Percentiles rank a stretch among this genome's conserved stretches.
phyloP scores from a whole-genome alignment of 495 filamentous ascomycete genomes.

The Penicillium malachiteum region DNA sequence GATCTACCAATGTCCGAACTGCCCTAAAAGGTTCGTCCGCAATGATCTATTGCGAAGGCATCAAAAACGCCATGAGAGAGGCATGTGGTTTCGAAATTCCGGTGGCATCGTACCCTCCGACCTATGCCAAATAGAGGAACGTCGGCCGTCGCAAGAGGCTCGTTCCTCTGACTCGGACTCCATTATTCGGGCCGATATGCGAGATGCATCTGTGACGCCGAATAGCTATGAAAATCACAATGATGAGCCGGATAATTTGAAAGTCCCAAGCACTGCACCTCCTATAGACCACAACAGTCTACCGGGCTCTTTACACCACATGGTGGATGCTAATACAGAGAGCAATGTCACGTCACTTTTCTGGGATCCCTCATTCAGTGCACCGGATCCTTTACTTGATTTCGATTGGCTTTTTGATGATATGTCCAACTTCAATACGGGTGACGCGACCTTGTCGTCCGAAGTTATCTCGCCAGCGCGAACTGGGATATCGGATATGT shows the following conservation, averaged over 20 bases:
- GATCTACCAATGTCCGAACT: background rate
- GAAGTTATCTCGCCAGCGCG: constrained; percentile 8
- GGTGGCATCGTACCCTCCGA: background rate
- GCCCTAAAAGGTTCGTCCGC: constrained; percentile 3
- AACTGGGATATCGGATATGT: constrained; percentile 5
- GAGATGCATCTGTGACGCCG: background rate
- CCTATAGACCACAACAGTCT: too few relatives aligned
- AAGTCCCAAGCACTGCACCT: too few relatives aligned
- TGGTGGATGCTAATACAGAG: constrained; percentile 12
- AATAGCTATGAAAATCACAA: background rate
- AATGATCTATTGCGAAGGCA: constrained; percentile 4
- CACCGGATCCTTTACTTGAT: constrained; percentile 12
- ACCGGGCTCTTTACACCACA: background rate
- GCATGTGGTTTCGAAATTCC: constrained; percentile 3
- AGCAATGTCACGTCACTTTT: constrained; percentile 14
- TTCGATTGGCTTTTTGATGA: constrained; percentile 20
- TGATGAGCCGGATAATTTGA: background rate
- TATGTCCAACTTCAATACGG: constrained; percentile 8
- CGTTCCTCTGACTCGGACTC: background rate
- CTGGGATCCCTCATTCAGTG: constrained; percentile 12
- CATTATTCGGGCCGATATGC: background rate
- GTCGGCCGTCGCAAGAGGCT: background rate
- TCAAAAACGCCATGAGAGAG: constrained; percentile 4
- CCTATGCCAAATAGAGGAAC: background rate
- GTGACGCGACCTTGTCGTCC: background rate